Evolutionary conservation across 2,329 filamentous ascomycete genomes (phyloP).

Genomic region (Lachnellula hyalina): DNA sequence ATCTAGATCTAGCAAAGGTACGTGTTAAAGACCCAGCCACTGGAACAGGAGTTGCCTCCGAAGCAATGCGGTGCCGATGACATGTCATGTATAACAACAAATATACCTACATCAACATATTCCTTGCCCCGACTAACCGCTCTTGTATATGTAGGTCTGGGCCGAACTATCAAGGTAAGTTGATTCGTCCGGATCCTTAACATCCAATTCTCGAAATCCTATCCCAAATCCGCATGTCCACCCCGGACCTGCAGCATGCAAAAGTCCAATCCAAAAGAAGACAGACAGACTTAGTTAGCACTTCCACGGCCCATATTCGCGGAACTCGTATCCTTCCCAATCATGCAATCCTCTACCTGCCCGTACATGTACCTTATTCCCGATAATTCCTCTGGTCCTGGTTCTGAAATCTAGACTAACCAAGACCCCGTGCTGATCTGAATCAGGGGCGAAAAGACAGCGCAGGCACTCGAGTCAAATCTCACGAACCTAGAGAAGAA

Average conservation of each 20-base stretch:
- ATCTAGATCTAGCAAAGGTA: background rate
- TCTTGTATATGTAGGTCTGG: background rate
- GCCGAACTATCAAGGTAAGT: constrained; percentile 2
- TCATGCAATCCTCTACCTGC: too few species aligned
- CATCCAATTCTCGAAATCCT: background rate
- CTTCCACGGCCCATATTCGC: too few species aligned
- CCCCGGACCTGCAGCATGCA: too few species aligned
- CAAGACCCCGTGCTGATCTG: too few species aligned
- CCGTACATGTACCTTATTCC: too few species aligned
- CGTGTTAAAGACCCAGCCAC: background rate
- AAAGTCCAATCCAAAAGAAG: too few species aligned
- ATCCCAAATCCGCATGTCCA: background rate
- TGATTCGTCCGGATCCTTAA: background rate
- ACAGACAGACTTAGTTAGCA: too few species aligned
- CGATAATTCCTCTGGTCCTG: too few species aligned
- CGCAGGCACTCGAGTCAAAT: constrained; percentile 47
- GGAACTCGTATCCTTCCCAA: too few species aligned
- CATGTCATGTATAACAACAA: background rate
- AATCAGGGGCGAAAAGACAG: constrained; percentile 46
- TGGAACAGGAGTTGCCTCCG: background rate
- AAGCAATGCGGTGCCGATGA: background rate
- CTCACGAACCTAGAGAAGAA: constrained; percentile 48
- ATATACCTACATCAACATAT: background rate
- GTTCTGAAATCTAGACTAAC: background rate
- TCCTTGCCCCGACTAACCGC: background rate